phyloP scores from a whole-genome alignment of 164 flowering plant species.

The Kingdonia uniflora region DNA sequence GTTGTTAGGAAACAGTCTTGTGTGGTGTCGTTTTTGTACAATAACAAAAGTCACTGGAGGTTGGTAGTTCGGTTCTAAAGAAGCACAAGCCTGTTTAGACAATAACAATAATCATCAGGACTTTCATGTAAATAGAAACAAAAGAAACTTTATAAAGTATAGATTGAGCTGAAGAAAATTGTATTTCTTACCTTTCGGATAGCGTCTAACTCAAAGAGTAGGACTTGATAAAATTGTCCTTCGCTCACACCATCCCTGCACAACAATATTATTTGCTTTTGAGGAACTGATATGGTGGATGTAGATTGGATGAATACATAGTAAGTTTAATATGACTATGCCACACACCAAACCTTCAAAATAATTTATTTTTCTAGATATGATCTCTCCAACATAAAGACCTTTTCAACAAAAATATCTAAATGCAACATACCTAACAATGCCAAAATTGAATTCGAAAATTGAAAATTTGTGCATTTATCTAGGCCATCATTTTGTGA shows the following conservation, averaged over 20 bases:
- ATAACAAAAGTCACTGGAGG: constrained; percentile 89
- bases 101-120: background rate
- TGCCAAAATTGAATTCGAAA: too few species aligned
- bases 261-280: constrained; percentile 3
- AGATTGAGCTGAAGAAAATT: background rate
- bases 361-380: too few species aligned
- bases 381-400: too few species aligned
- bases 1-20: constrained; percentile 70
- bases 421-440: too few species aligned
- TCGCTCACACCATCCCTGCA: constrained; percentile 95
- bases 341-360: too few species aligned
- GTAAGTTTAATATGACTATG: too few species aligned
- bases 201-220: constrained; percentile 74
- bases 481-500: too few species aligned
- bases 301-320: too few species aligned
- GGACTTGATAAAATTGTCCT: constrained; percentile 85
- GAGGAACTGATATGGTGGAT: background rate
- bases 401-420: too few species aligned
- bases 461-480: too few species aligned
- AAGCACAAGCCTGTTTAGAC: constrained; percentile 71
- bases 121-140: background rate
- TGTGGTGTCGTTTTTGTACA: constrained; percentile 91
- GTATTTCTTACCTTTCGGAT: constrained; percentile 57
- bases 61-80: constrained; percentile 73
- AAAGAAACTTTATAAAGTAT: background rate